Base-by-base conservation (phyloP, 176 grass and related monocot genomes). In the Echinochloa phyllopogon region DNA sequence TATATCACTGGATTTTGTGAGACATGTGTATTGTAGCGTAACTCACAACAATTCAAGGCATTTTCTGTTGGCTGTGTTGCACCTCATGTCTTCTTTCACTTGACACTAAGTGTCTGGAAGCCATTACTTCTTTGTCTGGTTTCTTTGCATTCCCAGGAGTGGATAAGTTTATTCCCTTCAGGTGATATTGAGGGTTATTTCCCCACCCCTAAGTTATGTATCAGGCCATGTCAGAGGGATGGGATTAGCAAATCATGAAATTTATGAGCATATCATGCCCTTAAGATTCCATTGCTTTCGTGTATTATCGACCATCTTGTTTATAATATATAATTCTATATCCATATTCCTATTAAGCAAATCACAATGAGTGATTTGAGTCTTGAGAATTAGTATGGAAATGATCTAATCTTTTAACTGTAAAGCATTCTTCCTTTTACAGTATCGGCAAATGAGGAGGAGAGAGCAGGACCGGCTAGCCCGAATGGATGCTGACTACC, bases 361-460 rank as follows among this genome's bases (percentile, higher is more conserved):
- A 80, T 66, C 20, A 50, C 20, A 48, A 77, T 77, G 4, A 58
- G 13, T 79, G 7, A 14, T 76, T 76, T 79, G 37, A 47, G 25
- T n/a, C 52, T 57, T 64, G 27, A 38, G 14, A 72, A 58, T 11
- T 84, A 58, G 25, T 42, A 72, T 59, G 33, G 24, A 37, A 68
- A 75, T 77, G 6, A 44, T 74, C 3, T 53, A 14, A 3, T 71
- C 14, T 1, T 77, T 51, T 69, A 64, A 72, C 10, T 58, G 55
- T 16, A 59, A 71, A 37, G 14, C 45, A 21, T 62, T 66, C 18
- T 65, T 75, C 12, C 86, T 63, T 90, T 8, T 40, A 85, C 88
- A 99, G 96, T 96, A 99, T 82, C 93, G 96, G 29, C 96, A 99
- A 92, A 99, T 96, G 93, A 91, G 96, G 80, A 92, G 93, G 88